phyloP scores from a whole-genome alignment of 2,329 filamentous ascomycete species.

The Aquanectria penicillioides region DNA sequence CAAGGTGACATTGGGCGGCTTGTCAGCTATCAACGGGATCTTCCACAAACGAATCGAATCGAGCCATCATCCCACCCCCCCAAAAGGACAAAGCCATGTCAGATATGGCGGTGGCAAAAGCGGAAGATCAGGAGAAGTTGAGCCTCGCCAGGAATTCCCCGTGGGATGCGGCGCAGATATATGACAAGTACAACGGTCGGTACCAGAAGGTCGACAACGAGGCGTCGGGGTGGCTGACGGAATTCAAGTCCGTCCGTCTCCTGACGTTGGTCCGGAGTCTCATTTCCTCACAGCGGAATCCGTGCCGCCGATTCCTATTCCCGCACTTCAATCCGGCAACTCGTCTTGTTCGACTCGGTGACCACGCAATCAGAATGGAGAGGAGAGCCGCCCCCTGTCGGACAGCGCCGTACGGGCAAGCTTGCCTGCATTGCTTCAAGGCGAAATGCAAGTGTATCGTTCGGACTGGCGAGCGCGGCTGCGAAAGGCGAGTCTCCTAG shows the following conservation, averaged over 20 bases:
- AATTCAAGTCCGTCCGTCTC: background rate
- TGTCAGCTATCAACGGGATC: too few relatives aligned
- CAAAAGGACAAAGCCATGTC: too few relatives aligned
- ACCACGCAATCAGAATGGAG: background rate
- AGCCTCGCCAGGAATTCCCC: too few relatives aligned
- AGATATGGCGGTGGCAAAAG: too few relatives aligned
- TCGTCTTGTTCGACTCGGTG: background rate
- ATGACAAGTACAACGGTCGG: too few relatives aligned
- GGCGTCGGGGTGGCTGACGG: too few relatives aligned
- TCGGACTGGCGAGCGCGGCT: background rate
- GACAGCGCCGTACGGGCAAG: background rate
- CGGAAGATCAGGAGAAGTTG: too few relatives aligned
- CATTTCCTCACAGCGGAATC: background rate
- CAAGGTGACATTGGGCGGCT: too few relatives aligned
- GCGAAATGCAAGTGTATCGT: slow-evolving; percentile 1
- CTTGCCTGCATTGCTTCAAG: background rate
- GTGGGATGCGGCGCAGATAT: too few relatives aligned
- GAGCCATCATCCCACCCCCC: too few relatives aligned
- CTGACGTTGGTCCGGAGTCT: background rate
- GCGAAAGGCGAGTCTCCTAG: background rate
- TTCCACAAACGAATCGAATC: too few relatives aligned
- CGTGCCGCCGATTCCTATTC: background rate
- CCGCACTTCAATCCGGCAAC: background rate
- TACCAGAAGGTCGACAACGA: too few relatives aligned
- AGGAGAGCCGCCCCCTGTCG: background rate